These are phyloP conservation scores for Salix viminalis DNA, from an alignment of 345 rosid species.

Conservation along the genomic window DNA sequence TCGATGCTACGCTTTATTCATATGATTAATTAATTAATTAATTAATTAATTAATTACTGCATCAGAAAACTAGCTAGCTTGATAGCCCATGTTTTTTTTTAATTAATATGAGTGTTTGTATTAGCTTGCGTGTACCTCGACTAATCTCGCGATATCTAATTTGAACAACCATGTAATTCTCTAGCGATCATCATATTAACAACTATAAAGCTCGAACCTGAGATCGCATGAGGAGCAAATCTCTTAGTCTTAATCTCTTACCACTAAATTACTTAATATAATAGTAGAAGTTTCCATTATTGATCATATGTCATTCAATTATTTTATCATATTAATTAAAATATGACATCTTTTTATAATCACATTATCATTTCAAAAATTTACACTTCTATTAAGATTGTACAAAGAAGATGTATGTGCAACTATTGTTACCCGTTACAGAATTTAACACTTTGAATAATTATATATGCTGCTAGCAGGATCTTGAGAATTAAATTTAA, in stretches of 20 bases:
- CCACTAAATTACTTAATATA: background rate
- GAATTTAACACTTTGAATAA: background rate
- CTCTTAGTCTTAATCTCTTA: too few relatives aligned
- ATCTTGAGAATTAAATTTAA: background rate
- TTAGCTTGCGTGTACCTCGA: fast-evolving
- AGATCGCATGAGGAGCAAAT: too few relatives aligned
- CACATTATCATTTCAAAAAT: background rate
- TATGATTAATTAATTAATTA: background rate
- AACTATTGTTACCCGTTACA: background rate
- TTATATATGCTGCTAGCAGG: too few relatives aligned
- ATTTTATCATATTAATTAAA: background rate
- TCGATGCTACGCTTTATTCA: too few relatives aligned
- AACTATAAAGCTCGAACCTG: too few relatives aligned
- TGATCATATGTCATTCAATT: background rate
- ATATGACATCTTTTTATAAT: background rate
- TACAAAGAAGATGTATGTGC: background rate
- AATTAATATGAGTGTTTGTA: too few relatives aligned
- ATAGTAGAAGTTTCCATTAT: constrained; percentile 19
- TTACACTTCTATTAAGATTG: background rate
- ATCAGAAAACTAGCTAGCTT: constrained; percentile 10
- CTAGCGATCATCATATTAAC: too few relatives aligned
- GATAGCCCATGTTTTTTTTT: too few relatives aligned
- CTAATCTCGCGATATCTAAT: too few relatives aligned
- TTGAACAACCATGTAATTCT: too few relatives aligned
- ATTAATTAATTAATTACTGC: constrained; percentile 1